These are phyloP conservation scores for Alternaria rosae DNA, from an alignment of 2,329 filamentous ascomycete genomes.

Conservation along the genomic window DNA sequence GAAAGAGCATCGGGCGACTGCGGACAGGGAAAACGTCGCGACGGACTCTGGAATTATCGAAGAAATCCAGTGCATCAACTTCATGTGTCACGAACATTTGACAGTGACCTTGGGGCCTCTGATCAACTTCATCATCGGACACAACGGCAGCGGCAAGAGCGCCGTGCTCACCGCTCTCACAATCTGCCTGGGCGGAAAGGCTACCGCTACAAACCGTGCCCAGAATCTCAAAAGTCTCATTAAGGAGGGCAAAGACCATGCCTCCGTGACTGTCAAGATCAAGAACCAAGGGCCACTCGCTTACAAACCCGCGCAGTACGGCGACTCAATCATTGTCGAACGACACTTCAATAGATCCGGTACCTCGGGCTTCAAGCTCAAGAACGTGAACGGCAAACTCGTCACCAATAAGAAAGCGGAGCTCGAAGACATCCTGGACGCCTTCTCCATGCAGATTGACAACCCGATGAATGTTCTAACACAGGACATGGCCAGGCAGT, in stretches of 20 bases:
- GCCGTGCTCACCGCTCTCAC: conserved; percentile 92
- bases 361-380: conserved; percentile 84
- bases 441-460: conserved; percentile 91
- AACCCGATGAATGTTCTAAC: conserved; percentile 96
- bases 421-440: conserved; percentile 91
- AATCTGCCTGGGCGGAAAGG: conserved; percentile 93
- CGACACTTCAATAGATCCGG: conserved; percentile 81
- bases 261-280: conserved; percentile 80
- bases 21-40: conserved; percentile 65
- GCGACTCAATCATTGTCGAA: conserved; percentile 87
- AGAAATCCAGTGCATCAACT: conserved; percentile 85
- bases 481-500: conserved; percentile 93
- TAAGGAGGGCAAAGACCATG: conserved; percentile 79
- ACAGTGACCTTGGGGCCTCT: conserved; percentile 86
- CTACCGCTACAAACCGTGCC: conserved; percentile 89
- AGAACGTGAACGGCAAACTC: conserved; percentile 71
- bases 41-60: conserved; percentile 89
- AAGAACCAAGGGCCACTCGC: conserved; percentile 89
- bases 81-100: conserved; percentile 92
- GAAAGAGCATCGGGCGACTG: conserved; percentile 30
- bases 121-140: conserved; percentile 97
- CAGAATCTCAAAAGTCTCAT: conserved; percentile 89
- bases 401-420: conserved; percentile 86
- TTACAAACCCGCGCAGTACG: conserved; percentile 83
- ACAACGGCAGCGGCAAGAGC: conserved; percentile 98